A percentile compares a stretch with the other conserved stretches of the same genome.
phyloP scores from a whole-genome alignment of 148 eudicot species.

The Nepenthes mirabilis region DNA sequence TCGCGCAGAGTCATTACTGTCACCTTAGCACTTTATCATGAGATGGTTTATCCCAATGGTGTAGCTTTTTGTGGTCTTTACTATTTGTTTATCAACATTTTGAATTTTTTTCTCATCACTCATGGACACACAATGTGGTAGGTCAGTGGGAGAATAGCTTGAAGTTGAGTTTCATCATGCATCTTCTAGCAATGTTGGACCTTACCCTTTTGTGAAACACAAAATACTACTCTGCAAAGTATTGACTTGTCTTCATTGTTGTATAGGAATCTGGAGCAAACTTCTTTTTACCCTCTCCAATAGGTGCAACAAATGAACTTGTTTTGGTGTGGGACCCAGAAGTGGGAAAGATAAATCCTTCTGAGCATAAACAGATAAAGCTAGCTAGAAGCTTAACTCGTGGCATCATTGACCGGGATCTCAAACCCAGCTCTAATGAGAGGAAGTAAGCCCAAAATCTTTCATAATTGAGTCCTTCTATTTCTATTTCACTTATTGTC shows the following conservation, averaged over 20 bases:
- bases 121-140: too few species aligned
- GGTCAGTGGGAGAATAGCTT: too few species aligned
- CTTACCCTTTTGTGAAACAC: too few species aligned
- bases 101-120: too few species aligned
- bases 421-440: constrained; percentile 86
- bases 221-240: too few species aligned
- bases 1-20: too few species aligned
- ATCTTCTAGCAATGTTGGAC: too few species aligned
- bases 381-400: constrained; percentile 88
- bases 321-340: constrained; percentile 98
- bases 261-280: constrained; percentile 90
- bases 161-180: too few species aligned
- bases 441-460: constrained; percentile 58
- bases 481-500: constrained; percentile 1
- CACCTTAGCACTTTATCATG: too few species aligned
- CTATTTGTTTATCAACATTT: too few species aligned
- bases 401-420: constrained; percentile 92
- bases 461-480: neutral
- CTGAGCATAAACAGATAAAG: constrained; percentile 96
- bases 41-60: too few species aligned
- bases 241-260: constrained; percentile 4
- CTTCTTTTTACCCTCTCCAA: constrained; percentile 69
- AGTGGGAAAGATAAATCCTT: constrained; percentile 84
- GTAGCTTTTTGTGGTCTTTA: too few species aligned
- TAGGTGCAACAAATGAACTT: constrained; percentile 81